Percentiles rank a stretch among this genome's conserved stretches.
Conservation (phyloP, 176 grass and related monocot genomes). For the Areca catechu region DNA sequence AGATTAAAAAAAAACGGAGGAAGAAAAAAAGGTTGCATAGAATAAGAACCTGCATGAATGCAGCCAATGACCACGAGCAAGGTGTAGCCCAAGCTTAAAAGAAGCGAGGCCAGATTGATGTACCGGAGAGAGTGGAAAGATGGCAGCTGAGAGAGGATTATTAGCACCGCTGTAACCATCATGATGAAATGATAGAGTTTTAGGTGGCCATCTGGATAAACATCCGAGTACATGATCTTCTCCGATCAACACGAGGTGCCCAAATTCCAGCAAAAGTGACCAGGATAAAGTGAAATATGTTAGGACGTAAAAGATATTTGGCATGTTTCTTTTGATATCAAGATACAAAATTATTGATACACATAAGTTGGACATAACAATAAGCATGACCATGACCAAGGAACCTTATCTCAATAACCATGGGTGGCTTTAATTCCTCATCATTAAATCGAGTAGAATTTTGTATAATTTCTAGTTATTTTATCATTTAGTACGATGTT, state of each 20-base stretch:
- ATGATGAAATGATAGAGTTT: slow-evolving; percentile 93
- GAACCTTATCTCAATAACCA: too few species aligned
- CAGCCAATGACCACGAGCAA: slow-evolving; percentile 61
- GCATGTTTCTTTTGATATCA: too few species aligned
- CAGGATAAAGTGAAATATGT: too few species aligned
- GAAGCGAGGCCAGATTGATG: slow-evolving; percentile 78
- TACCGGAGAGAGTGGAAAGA: slow-evolving; percentile 90
- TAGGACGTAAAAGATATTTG: too few species aligned
- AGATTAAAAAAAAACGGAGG: too few species aligned
- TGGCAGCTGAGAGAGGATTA: slow-evolving; percentile 77
- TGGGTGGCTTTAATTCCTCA: too few species aligned
- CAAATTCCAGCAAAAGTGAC: background rate
- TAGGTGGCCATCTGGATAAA: slow-evolving; percentile 59
- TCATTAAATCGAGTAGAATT: too few species aligned
- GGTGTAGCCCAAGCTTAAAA: slow-evolving; percentile 73
- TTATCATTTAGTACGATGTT: too few species aligned
- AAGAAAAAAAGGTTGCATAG: background rate
- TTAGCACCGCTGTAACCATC: slow-evolving; percentile 62
- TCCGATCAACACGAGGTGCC: background rate
- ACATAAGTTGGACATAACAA: too few species aligned
- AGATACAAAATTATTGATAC: too few species aligned
- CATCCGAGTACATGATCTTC: slow-evolving; percentile 84
- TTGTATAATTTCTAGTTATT: too few species aligned
- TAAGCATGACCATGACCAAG: too few species aligned
- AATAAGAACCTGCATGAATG: slow-evolving; percentile 63